These are phyloP conservation scores for Geotrichum australiense DNA, from an alignment of 1,139 yeast species.

Conservation along the genomic window DNA sequence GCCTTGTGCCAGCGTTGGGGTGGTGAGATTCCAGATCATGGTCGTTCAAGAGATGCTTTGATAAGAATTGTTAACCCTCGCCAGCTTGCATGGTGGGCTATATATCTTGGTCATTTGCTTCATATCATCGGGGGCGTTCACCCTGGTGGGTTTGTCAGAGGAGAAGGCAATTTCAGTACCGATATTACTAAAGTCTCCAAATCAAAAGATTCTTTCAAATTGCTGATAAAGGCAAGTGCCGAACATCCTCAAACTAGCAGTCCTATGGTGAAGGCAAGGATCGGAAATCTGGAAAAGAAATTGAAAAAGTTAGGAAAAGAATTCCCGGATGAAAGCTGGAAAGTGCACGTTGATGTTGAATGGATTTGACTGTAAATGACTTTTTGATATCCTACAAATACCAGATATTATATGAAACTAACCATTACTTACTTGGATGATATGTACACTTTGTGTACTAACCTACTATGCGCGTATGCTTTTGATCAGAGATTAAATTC, in stretches of 20 bases:
- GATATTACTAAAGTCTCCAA: constrained; percentile 17
- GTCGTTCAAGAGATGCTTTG: constrained; percentile 37
- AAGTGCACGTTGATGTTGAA: constrained; percentile 25
- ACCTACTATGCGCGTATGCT: too few relatives aligned
- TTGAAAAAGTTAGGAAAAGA: constrained; percentile 29
- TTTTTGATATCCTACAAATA: not conserved
- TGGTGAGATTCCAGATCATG: constrained; percentile 51
- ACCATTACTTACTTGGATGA: too few relatives aligned
- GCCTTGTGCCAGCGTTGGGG: constrained; percentile 73
- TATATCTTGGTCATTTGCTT: constrained; percentile 59
- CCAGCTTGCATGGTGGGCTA: constrained; percentile 51
- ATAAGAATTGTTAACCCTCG: constrained; percentile 32
- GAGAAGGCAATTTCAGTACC: constrained; percentile 30
- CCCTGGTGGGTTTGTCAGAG: constrained; percentile 65
- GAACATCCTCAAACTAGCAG: constrained; percentile 27
- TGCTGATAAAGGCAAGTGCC: constrained; percentile 24
- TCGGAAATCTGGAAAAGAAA: constrained; percentile 29
- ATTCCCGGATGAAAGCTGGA: constrained; percentile 19
- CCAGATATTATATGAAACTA: too few relatives aligned
- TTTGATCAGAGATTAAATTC: too few relatives aligned
- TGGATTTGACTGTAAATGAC: constrained; percentile 19
- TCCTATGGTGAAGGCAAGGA: constrained; percentile 27
- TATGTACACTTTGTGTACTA: too few relatives aligned
- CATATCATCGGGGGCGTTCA: constrained; percentile 67
- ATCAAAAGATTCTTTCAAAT: constrained; percentile 23